phyloP scores from a whole-genome alignment of 2,329 filamentous ascomycete species.

The Cladosporium halotolerans region DNA sequence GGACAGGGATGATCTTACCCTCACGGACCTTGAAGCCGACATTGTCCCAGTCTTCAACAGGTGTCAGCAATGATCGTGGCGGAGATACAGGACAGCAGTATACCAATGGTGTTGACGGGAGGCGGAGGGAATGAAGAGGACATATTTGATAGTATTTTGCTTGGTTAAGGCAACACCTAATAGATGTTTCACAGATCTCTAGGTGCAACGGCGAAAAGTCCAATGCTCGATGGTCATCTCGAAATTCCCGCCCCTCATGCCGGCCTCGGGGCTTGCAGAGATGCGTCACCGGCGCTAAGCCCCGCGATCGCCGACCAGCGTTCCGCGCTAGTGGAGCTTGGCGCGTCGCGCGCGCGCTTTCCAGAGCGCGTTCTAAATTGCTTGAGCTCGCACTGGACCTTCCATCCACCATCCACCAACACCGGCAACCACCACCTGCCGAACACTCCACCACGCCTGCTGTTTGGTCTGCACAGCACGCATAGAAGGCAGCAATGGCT shows the following conservation, averaged over 20 bases:
- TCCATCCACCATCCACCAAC: neutral
- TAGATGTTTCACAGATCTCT: no score
- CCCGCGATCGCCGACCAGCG: neutral
- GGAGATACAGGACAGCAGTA: neutral
- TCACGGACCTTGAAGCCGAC: slow-evolving; percentile 90
- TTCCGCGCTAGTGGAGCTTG: neutral
- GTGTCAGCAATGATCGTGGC: neutral
- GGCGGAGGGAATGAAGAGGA: slow-evolving; percentile 61
- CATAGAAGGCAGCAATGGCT: slow-evolving; percentile 17
- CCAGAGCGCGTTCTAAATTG: neutral
- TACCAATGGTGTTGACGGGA: slow-evolving; percentile 68
- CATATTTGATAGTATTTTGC: slow-evolving; percentile 18
- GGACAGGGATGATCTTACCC: slow-evolving; percentile 48
- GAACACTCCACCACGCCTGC: neutral
- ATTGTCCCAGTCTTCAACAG: slow-evolving; percentile 72
- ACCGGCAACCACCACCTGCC: neutral
- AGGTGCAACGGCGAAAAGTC: neutral
- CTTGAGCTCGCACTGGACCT: neutral
- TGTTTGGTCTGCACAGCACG: neutral
- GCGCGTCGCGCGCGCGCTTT: neutral
- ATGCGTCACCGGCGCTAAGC: neutral
- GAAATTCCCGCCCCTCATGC: neutral
- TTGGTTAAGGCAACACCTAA: neutral
- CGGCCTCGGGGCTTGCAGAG: neutral
- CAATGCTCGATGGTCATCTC: neutral